Base-by-base conservation (phyloP, 495 filamentous ascomycete species). In the Staphylotrichum longicolle region DNA sequence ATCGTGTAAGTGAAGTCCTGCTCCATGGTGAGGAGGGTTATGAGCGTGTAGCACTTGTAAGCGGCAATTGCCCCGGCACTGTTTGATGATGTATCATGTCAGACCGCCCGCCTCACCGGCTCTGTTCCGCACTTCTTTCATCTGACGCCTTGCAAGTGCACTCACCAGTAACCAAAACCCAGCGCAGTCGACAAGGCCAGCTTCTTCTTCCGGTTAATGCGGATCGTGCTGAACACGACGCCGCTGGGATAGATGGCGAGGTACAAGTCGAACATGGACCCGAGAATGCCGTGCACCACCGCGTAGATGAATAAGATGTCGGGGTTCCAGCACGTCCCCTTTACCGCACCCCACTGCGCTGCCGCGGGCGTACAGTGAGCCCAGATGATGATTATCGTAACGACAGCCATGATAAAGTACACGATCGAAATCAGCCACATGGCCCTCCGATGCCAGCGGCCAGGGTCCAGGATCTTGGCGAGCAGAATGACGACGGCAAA, bases 401-500 rank as follows among this genome's bases (percentile, higher is more conserved):
- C 68, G 45, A 56, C 9, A 20, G 47, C 41, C 42, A 63, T 15
- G 33, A 55, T 20, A 3, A 53, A 30, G 44, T 65, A 68, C 11
- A 68, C n/a, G 37, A 61, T 33, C 20, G 58, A 64, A 8, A 65
- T 27, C 8, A 61, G 20, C 68, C 66, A 68, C 52, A 70, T 64
- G 60, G 62, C 30, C 1, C 41, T 49, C 14, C n/a, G 9, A 53
- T 68, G 68, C 4, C 42, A n/a, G 15, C 8, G 6, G 15, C 55
- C 39, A 4, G 68, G 68, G 53, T 56, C 54, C 42, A 70, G 61
- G 12, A 70, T 46, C 32, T 61, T 60, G 37, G 58, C 60, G 30
- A 70, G 56, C 15, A 70, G 57, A 37, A 68, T 64, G 33, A 68
- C 58, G 56, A 64, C 63, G 39, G 66, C 66, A 33, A 68, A 64